Evolutionary conservation across 352 stramenopile species (phyloP).

Genomic region (Globisporangium emineosum): DNA sequence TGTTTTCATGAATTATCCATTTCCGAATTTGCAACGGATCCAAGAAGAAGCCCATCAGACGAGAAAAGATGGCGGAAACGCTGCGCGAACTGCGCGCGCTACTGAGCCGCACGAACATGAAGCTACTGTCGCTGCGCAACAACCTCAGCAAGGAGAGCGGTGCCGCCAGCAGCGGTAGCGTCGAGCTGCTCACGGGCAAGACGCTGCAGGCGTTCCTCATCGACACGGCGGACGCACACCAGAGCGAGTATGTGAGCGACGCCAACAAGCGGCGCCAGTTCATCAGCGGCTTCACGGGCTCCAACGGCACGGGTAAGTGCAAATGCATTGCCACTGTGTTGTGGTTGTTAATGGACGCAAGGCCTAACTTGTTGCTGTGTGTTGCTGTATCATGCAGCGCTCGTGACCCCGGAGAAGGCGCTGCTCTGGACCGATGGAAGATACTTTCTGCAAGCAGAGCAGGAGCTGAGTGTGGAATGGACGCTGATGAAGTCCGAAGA

Average conservation of each 20-base stretch:
- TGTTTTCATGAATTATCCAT: too few species aligned
- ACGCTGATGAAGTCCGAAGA: conserved; percentile 95
- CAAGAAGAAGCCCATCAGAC: not conserved
- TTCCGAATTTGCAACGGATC: conserved; percentile 10
- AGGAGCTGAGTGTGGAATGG: conserved; percentile 92
- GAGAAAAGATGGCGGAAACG: conserved; percentile 42
- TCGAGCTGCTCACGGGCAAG: conserved; percentile 34
- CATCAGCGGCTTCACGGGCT: conserved; percentile 96
- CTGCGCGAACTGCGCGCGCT: conserved; percentile 62
- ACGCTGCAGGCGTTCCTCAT: conserved; percentile 91
- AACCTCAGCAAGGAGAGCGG: conserved; percentile 47
- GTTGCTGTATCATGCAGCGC: conserved; percentile 21
- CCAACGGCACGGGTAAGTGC: conserved; percentile 88
- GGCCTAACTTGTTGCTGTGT: not conserved
- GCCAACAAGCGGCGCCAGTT: conserved; percentile 95
- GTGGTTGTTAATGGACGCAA: not conserved
- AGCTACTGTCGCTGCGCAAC: conserved; percentile 58
- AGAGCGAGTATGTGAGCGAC: conserved; percentile 97
- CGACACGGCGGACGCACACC: conserved; percentile 96
- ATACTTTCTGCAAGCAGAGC: conserved; percentile 97
- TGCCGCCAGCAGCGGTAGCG: not conserved
- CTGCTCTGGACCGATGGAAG: conserved; percentile 98
- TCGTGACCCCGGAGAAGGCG: conserved; percentile 83
- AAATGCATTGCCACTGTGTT: too few species aligned
- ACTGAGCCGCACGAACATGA: conserved; percentile 59